Evolutionary conservation across 495 filamentous ascomycete species (phyloP).

Genomic region (Aspergillus incahuasiensis): DNA sequence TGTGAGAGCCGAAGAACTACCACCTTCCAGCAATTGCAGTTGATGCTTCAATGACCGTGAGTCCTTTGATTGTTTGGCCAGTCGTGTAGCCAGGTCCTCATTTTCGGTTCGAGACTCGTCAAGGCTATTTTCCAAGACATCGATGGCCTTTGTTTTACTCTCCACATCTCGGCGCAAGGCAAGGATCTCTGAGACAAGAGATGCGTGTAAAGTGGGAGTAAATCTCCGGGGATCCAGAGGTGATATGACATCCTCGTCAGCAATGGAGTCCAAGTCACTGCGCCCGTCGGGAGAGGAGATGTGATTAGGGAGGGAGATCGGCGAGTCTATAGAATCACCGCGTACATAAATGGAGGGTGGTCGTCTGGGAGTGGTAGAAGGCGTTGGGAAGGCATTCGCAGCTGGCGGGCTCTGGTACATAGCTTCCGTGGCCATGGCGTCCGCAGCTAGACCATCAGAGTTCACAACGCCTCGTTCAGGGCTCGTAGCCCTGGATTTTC

Average conservation of each 20-base stretch:
- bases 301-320: constrained; percentile 51
- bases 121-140: constrained; percentile 72
- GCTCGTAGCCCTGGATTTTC: background rate
- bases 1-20: constrained; percentile 74
- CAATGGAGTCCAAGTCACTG: constrained; percentile 51
- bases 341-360: constrained; percentile 53
- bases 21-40: constrained; percentile 79
- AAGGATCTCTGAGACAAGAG: constrained; percentile 90
- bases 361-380: constrained; percentile 61
- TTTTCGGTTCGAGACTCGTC: constrained; percentile 67
- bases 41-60: constrained; percentile 77
- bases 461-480: constrained; percentile 1
- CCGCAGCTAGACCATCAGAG: constrained; percentile 11
- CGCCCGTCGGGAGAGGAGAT: constrained; percentile 38
- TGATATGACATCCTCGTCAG: constrained; percentile 67
- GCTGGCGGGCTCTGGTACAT: constrained; percentile 20
- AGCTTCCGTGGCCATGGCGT: constrained; percentile 27
- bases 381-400: constrained; percentile 54
- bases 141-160: constrained; percentile 76
- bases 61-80: constrained; percentile 65
- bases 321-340: constrained; percentile 50
- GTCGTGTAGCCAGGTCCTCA: constrained; percentile 57
- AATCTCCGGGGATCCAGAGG: constrained; percentile 85
- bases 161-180: constrained; percentile 83
- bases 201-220: constrained; percentile 92